Percentiles rank a stretch among this genome's conserved stretches.
Conservation (phyloP, 148 eudicot species). For the Vaccinium darrowii region DNA sequence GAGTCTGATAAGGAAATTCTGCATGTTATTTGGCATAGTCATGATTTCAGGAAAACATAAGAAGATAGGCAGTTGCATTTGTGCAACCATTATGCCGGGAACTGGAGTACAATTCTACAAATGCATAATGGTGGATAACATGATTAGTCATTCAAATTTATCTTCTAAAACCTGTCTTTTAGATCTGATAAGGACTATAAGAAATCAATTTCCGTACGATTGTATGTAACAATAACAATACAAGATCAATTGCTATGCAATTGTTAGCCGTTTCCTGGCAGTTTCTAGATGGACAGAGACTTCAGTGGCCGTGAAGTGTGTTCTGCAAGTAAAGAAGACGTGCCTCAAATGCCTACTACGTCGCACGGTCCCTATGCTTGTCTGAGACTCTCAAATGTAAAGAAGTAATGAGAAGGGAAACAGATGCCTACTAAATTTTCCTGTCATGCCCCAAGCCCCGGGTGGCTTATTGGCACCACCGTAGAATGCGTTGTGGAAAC, state of each 20-base stretch:
- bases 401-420: no score
- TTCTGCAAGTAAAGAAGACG: neutral
- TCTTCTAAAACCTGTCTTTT: no score
- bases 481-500: no score
- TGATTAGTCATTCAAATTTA: no score
- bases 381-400: neutral
- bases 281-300: neutral
- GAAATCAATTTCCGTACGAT: no score
- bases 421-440: no score
- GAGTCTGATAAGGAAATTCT: neutral
- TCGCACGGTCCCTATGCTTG: neutral
- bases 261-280: neutral
- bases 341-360: neutral
- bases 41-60: neutral
- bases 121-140: no score
- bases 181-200: no score
- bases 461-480: no score
- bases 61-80: neutral
- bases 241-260: no score
- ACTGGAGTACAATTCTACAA: neutral
- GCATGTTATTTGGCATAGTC: neutral
- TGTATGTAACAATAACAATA: no score
- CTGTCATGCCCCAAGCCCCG: no score
- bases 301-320: neutral
- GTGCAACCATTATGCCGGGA: neutral